Percentiles rank a stretch among this genome's conserved stretches.
These are phyloP conservation scores for Kernera saxatilis DNA, from an alignment of 345 rosid genomes.

Conservation along the genomic window DNA sequence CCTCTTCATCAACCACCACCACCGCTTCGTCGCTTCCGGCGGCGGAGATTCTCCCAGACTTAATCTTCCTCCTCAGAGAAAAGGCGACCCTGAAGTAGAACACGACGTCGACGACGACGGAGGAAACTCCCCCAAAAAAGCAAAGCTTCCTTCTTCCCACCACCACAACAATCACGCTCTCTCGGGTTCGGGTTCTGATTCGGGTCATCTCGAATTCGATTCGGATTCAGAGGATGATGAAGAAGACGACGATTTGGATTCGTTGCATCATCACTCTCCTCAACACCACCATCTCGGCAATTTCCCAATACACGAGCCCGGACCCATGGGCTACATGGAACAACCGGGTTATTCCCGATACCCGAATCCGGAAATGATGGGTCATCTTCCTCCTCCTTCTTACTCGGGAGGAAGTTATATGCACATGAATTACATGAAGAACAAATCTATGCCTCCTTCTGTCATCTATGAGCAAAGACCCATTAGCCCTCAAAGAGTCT, in stretches of 20 bases:
- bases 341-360: slow-evolving; percentile 32
- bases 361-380: slow-evolving; percentile 28
- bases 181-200: slow-evolving; percentile 62
- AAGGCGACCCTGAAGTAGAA: slow-evolving; percentile 36
- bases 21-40: slow-evolving; percentile 24
- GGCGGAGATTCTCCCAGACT: slow-evolving; percentile 38
- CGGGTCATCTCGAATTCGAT: slow-evolving; percentile 55
- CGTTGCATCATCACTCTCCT: slow-evolving; percentile 49
- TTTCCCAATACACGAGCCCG: slow-evolving; percentile 8
- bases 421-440: slow-evolving; percentile 83
- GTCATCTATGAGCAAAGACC: slow-evolving; percentile 69
- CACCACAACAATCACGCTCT: slow-evolving; percentile 36
- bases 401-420: slow-evolving; percentile 38
- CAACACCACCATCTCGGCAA: slow-evolving; percentile 32
- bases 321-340: slow-evolving; percentile 22
- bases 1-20: slow-evolving; percentile 42
- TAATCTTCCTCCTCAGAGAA: slow-evolving; percentile 44
- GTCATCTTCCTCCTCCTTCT: slow-evolving; percentile 5
- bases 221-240: slow-evolving; percentile 54
- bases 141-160: slow-evolving; percentile 13
- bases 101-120: not conserved
- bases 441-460: slow-evolving; percentile 50
- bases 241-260: slow-evolving; percentile 34
- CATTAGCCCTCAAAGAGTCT: slow-evolving; percentile 41
- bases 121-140: slow-evolving; percentile 25